Base-by-base conservation (phyloP, 2,329 filamentous ascomycete species). In the Neonectria hederae region DNA sequence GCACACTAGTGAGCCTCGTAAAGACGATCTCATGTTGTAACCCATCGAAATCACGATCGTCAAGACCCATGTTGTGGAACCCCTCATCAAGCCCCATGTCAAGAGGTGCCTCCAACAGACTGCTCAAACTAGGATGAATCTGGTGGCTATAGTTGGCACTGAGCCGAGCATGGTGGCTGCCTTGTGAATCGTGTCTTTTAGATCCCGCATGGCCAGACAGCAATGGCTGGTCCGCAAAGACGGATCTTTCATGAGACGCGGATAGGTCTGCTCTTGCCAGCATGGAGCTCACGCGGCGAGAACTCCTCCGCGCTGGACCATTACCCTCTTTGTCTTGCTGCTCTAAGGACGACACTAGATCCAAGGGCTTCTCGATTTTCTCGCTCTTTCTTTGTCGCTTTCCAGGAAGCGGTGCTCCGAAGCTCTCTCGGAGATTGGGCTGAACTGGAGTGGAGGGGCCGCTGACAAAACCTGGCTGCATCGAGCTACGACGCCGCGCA, bases 231-330 rank as follows among this genome's bases (percentile, higher is more conserved):
- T 97, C 94, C 28, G 89, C 86, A 75, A 97, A 97, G n/a, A 90
- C 86, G 1, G 90, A 85, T 72, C 92, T 87, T 70, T 97, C 94
- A 69, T 95, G 92, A 17, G 91, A 96, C 10, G 92, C 90, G 0
- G 93, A 95, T 21, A 97, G 82, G 75, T 97, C 95, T 32, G 92
- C 92, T 72, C 95, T 87, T 17, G 94, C 94, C 57, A 97, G 84
- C 80, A 97, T 87, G 17, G 95, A 98, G 81, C 96, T 99, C 26
- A 98, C 91, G 54, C 96, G 88, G 46, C 96, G 89, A 19, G 88
- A 90, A 65, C 87, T 88, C 63, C 88, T 83, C 55, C 88, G 81
- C 0, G 84, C 84, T 13, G 83, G 82, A 17, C 84, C 82, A n/a
- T 78, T 75, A 11, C 81, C 83, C 59, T 86, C 82, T 56, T 85